These are phyloP conservation scores for Tolypocladium inflatum DNA, from an alignment of 2,329 filamentous ascomycete genomes.

Conservation along the genomic window DNA sequence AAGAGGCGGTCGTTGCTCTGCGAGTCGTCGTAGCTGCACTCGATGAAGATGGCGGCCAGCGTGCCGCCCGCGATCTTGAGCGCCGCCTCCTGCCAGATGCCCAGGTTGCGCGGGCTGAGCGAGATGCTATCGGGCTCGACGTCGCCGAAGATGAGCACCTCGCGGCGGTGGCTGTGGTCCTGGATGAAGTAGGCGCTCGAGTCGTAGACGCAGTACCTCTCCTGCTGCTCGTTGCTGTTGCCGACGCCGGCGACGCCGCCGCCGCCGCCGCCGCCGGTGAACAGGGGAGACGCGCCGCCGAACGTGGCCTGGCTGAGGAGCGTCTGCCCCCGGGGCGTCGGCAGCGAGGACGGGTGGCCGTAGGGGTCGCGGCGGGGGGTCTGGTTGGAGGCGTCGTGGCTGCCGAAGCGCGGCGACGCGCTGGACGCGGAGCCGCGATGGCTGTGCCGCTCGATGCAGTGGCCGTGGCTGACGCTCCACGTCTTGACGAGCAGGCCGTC, in stretches of 20 bases:
- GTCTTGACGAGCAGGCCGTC: slow-evolving; percentile 84
- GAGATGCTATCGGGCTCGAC: slow-evolving; percentile 88
- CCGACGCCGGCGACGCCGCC: slow-evolving; percentile 7
- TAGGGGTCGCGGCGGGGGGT: slow-evolving; percentile 14
- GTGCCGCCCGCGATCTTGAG: slow-evolving; percentile 67
- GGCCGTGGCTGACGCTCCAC: slow-evolving; percentile 81
- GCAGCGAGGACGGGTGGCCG: slow-evolving; percentile 2
- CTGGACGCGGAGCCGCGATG: slow-evolving; percentile 50
- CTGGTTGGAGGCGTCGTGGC: slow-evolving; percentile 33
- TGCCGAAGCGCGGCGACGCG: slow-evolving; percentile 40
- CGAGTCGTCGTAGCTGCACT: slow-evolving; percentile 85
- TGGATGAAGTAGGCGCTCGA: slow-evolving; percentile 92
- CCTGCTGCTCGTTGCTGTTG: slow-evolving; percentile 21
- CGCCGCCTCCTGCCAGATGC: slow-evolving; percentile 81
- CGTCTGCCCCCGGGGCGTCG: slow-evolving; percentile 10
- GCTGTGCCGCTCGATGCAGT: slow-evolving; percentile 67
- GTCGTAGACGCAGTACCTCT: slow-evolving; percentile 63
- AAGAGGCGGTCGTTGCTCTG: slow-evolving; percentile 72
- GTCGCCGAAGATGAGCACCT: slow-evolving; percentile 91
- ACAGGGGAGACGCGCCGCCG: slow-evolving; percentile 13
- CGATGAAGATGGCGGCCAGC: slow-evolving; percentile 80
- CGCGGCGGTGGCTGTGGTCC: slow-evolving; percentile 56
- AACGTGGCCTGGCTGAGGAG: slow-evolving; percentile 21
- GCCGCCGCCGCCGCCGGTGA: slow-evolving; percentile 9
- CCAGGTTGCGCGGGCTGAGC: slow-evolving; percentile 67